Evolutionary conservation across 352 stramenopile species (phyloP), one percentile per base, ranked within the genome.

Genomic region (Phytophthora crassamura): DNA sequence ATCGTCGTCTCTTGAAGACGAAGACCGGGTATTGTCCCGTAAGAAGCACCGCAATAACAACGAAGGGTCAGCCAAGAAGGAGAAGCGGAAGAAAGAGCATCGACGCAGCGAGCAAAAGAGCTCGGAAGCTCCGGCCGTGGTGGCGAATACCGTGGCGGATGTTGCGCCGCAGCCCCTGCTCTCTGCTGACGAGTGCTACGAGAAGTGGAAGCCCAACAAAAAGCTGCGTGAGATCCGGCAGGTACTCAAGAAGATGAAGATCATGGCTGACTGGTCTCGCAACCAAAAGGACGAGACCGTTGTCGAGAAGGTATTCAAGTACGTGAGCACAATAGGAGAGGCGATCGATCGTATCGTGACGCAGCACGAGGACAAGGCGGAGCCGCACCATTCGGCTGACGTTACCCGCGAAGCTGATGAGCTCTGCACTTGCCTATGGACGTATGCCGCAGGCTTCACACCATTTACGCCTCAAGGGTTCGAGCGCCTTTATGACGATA

Each of bases 181-280:
- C 16, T 86, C 77, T 8, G 39, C 73, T 22, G 75, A 87, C 6
- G 74, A 89, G 58, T 75, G 78, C 34, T 72, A 80, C 33, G 81
- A 90, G 18, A 95, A 95, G 63, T 95, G 86, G 86, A 85, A 90
- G 43, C 88, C 88, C 0, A 88, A 80, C 54, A 89, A 90, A 43
- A 76, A 74, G 46, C 52, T 95, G 33, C 88, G 86, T 43, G 81
- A 91, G 16, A 90, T 95, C 22, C 82, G 84, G 0, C 77, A 86
- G 51, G 85, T 89, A 64, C 77, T 95, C 5, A 95, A 95, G 67
- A 95, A 95, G 69, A 90, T 95, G 79, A 87, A 89, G 41, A 90
- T 91, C 41, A 94, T 95, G 80, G 74, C 70, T 22, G 64, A 86
- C 14, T 95, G 88, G 88, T 94, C 85, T 22, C 83, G 87, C 60